Evolutionary conservation across 2,329 filamentous ascomycete species (phyloP), one percentile per base, ranked within the genome.

Genomic region (Penicillium griseofulvum): DNA sequence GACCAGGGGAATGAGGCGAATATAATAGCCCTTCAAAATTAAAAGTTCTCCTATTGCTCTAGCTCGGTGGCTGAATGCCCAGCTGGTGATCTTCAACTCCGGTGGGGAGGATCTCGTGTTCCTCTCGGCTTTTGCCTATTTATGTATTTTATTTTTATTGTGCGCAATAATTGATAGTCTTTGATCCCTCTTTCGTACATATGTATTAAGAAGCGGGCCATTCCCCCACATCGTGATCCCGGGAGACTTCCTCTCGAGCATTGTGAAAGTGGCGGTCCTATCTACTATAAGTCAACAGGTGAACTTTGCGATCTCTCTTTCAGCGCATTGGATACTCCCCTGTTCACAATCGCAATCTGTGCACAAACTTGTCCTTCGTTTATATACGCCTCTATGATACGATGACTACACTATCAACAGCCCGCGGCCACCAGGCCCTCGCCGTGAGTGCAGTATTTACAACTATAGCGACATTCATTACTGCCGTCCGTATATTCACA

Each of bases 401-500:
- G 24, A 70, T 70, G 68, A 49, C 55, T 16, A 64, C 62, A 14
- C 54, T 69, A 43, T 68, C 65, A 19, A 65, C 65, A 28, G 12
- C 62, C 22, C 64, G 68, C 12, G 68, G 69, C 39, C 62, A 45
- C 47, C 46, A 61, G 34, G 68, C 68, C 39, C 61, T 71, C n/a
- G 60, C 60, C 37, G 50, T 66, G 39, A 71, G 65, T 54, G 65
- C 55, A n/a, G 59, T 66, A 34, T 71, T 71, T 39, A 71, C 69
- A 2, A 56, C 46, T 33, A 62, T 76, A 17, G 67, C 70, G 3
- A 66, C 67, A 11, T 36, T 63, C 0, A 68, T 76, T 41, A 70
- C 76, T n/a, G 58, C 57, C 3, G 50, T 74, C n/a, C 73, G 75
- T 8, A 69, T 78, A 46, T 77, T 74, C 56, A 77, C 75, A 9